Evolutionary conservation across 495 filamentous ascomycete genomes (phyloP).

Genomic region (Xylaria nigripes): DNA sequence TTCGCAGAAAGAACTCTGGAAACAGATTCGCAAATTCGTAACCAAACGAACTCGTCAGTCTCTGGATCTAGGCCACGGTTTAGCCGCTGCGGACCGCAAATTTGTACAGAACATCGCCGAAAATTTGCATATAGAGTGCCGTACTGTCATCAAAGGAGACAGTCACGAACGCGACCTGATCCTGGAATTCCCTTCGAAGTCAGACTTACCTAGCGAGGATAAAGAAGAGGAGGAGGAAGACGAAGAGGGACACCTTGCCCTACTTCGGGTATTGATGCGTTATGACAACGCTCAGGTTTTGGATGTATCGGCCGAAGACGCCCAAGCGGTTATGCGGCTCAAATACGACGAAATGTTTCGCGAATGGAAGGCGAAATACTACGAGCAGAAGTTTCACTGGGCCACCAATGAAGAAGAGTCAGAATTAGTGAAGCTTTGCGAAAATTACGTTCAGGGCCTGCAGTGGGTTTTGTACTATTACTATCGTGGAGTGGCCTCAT

Average conservation of each 20-base stretch:
- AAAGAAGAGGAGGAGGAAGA: slow-evolving; percentile 72
- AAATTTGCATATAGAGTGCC: slow-evolving; percentile 72
- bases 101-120: slow-evolving; percentile 86
- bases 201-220: slow-evolving; percentile 48
- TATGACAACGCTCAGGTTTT: slow-evolving; percentile 85
- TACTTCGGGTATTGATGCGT: slow-evolving; percentile 72
- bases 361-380: slow-evolving; percentile 90
- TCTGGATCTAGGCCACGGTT: slow-evolving; percentile 63
- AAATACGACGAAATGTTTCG: slow-evolving; percentile 83
- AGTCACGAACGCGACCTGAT: slow-evolving; percentile 73
- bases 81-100: slow-evolving; percentile 80
- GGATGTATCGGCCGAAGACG: slow-evolving; percentile 71
- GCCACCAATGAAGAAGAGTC: slow-evolving; percentile 65
- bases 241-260: slow-evolving; percentile 75
- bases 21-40: slow-evolving; percentile 71
- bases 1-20: slow-evolving; percentile 71
- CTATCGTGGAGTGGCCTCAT: slow-evolving; percentile 91
- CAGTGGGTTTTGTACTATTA: slow-evolving; percentile 99
- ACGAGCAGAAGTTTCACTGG: slow-evolving; percentile 84
- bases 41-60: slow-evolving; percentile 44
- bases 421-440: slow-evolving; percentile 72
- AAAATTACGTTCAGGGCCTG: slow-evolving; percentile 95
- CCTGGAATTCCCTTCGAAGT: slow-evolving; percentile 56
- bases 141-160: slow-evolving; percentile 66
- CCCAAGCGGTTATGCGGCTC: slow-evolving; percentile 63